A percentile compares a stretch with the other conserved stretches of the same genome.
These are phyloP conservation scores for Angophora floribunda DNA, from an alignment of 345 rosid species.

Conservation along the genomic window DNA sequence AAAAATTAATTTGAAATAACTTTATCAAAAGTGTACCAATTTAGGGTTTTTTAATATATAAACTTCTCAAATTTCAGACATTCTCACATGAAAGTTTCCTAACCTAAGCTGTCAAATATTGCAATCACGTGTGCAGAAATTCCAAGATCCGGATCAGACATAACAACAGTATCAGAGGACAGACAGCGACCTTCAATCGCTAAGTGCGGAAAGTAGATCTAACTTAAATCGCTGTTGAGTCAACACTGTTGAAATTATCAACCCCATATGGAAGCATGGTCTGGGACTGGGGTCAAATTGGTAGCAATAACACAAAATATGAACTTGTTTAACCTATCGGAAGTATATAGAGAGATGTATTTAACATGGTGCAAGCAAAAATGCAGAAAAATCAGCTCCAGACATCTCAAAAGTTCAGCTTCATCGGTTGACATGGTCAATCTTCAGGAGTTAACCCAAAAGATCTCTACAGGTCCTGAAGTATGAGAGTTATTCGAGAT, in stretches of 20 bases:
- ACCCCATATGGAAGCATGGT: background rate
- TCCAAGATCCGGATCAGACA: background rate
- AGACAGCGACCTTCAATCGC: background rate
- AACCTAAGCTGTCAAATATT: background rate
- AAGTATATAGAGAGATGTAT: background rate
- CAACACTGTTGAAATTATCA: background rate
- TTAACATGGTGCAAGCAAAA: background rate
- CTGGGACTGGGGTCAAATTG: background rate
- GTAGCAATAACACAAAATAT: background rate
- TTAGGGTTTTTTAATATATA: too few species aligned
- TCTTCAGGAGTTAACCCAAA: background rate
- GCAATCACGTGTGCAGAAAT: background rate
- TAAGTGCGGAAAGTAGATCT: background rate
- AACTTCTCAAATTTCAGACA: background rate
- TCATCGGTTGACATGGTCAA: background rate
- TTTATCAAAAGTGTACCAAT: too few species aligned
- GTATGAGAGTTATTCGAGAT: background rate
- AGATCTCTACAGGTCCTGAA: background rate
- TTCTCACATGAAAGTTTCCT: background rate
- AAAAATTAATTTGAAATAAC: too few species aligned
- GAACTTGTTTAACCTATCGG: background rate
- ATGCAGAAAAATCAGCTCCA: background rate
- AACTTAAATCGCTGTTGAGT: background rate
- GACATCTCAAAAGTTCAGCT: background rate
- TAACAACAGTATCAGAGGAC: background rate